phyloP scores from a whole-genome alignment of 1,139 yeast genomes.

The Pichia sp. region DNA sequence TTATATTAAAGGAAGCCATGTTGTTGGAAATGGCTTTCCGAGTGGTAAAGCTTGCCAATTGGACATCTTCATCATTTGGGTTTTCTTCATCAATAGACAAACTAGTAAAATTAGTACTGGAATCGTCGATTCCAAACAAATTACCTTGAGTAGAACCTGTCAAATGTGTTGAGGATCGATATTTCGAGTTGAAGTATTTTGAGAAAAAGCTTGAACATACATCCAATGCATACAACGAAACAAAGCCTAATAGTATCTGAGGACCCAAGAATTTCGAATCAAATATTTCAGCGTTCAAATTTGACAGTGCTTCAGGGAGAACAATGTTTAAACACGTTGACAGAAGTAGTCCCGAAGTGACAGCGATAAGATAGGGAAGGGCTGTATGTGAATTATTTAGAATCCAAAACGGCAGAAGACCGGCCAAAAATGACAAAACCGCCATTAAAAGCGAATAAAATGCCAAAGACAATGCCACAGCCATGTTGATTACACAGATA shows the following conservation, averaged over 20 bases:
- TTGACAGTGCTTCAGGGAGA: constrained; percentile 10
- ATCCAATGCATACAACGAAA: constrained; percentile 6
- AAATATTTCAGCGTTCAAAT: constrained; percentile 1
- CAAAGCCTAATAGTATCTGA: constrained; percentile 10
- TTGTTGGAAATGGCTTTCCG: background rate
- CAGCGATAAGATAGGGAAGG: constrained; percentile 2
- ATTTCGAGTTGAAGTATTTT: too few species aligned
- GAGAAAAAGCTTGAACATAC: background rate
- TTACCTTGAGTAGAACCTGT: too few species aligned
- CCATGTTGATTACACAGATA: background rate
- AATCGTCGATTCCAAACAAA: background rate
- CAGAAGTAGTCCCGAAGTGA: constrained; percentile 11
- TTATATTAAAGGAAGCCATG: background rate
- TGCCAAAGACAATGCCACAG: background rate
- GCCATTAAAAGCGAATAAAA: constrained; percentile 9
- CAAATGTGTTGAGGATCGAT: too few species aligned
- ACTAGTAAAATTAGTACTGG: too few species aligned
- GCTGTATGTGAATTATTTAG: constrained; percentile 1
- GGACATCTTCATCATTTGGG: background rate
- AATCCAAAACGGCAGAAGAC: constrained; percentile 9
- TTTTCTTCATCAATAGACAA: background rate
- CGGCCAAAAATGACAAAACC: constrained; percentile 9
- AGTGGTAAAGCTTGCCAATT: background rate
- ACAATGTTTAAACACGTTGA: constrained; percentile 11
- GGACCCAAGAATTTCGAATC: constrained; percentile 8